A percentile compares a stretch with the other conserved stretches of the same genome.
Conservation (phyloP, 2,329 filamentous ascomycete genomes). For the Penicillium fuscoglaucum region DNA sequence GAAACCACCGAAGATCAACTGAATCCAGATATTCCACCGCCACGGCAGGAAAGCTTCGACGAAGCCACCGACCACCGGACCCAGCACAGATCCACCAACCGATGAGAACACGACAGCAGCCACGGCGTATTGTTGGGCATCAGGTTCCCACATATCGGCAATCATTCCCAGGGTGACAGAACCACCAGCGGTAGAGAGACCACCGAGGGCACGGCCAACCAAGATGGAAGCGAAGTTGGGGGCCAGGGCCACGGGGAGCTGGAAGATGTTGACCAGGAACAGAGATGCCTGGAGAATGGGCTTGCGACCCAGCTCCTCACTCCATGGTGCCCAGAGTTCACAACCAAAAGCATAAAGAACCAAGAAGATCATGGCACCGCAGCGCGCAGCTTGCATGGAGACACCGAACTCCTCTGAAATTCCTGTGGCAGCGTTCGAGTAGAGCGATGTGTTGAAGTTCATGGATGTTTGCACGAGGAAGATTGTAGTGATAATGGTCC, state of each 20-base stretch:
- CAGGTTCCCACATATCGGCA: slow-evolving; percentile 70
- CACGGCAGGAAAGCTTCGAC: slow-evolving; percentile 66
- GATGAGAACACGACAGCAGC: slow-evolving; percentile 77
- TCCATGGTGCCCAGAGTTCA: slow-evolving; percentile 86
- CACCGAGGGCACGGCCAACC: slow-evolving; percentile 68
- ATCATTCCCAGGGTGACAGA: slow-evolving; percentile 75
- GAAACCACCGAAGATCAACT: slow-evolving; percentile 72
- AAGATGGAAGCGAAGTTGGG: slow-evolving; percentile 71
- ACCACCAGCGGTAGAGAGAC: slow-evolving; percentile 69
- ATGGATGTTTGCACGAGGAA: slow-evolving; percentile 73
- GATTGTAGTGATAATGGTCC: slow-evolving; percentile 70
- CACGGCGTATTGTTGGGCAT: slow-evolving; percentile 72
- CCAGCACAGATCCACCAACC: slow-evolving; percentile 73
- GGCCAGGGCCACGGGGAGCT: slow-evolving; percentile 69
- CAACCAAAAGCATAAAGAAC: slow-evolving; percentile 82
- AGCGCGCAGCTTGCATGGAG: slow-evolving; percentile 66
- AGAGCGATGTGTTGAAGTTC: slow-evolving; percentile 76
- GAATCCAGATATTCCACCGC: slow-evolving; percentile 82
- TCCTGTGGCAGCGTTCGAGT: slow-evolving; percentile 67
- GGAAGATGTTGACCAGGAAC: slow-evolving; percentile 75
- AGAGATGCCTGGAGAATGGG: slow-evolving; percentile 72
- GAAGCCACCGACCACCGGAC: slow-evolving; percentile 77
- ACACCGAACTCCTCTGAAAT: slow-evolving; percentile 69
- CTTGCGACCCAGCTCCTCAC: slow-evolving; percentile 76
- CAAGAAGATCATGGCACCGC: slow-evolving; percentile 76